Percentiles rank a stretch among this genome's conserved stretches.
These are phyloP conservation scores for Aphanomyces stellatus DNA, from an alignment of 352 stramenopile genomes.

Conservation along the genomic window DNA sequence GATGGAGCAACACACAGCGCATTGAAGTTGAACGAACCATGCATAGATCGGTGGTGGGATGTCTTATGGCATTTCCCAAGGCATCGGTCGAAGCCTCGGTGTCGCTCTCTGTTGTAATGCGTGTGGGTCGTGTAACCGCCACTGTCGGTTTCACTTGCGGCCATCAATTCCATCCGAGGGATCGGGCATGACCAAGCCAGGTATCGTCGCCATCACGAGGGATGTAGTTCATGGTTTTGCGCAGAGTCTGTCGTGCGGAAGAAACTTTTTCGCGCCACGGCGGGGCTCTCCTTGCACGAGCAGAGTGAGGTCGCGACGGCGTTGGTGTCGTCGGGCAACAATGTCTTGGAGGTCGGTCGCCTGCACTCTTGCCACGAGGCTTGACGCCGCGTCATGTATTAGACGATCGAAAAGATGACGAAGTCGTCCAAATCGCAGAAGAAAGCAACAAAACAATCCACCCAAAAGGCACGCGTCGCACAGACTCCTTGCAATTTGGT, in stretches of 20 bases:
- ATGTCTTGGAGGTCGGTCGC: slow-evolving; percentile 40
- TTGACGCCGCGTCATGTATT: background rate
- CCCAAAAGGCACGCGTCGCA: slow-evolving; percentile 49
- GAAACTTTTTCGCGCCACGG: slow-evolving; percentile 56
- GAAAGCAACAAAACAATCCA: slow-evolving; percentile 40
- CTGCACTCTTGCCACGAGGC: background rate
- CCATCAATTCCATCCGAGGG: background rate
- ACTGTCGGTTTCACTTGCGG: background rate
- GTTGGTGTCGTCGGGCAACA: slow-evolving; percentile 37
- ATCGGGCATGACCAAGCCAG: background rate
- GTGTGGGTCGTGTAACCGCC: too few relatives aligned
- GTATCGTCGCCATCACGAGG: background rate
- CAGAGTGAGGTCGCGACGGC: slow-evolving; percentile 46
- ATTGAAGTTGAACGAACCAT: too few relatives aligned
- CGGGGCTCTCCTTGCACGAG: slow-evolving; percentile 50
- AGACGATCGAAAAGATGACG: slow-evolving; percentile 65
- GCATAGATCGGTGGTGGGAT: too few relatives aligned
- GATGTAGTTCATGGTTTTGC: background rate
- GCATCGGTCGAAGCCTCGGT: too few relatives aligned
- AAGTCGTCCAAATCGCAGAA: slow-evolving; percentile 52
- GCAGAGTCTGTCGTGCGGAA: slow-evolving; percentile 27
- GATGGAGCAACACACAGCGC: too few relatives aligned
- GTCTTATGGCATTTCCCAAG: too few relatives aligned
- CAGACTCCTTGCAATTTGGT: background rate
- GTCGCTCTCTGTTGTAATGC: too few relatives aligned